These are phyloP conservation scores for Medicago arabica DNA, from an alignment of 306 rosid species.

Conservation along the genomic window DNA sequence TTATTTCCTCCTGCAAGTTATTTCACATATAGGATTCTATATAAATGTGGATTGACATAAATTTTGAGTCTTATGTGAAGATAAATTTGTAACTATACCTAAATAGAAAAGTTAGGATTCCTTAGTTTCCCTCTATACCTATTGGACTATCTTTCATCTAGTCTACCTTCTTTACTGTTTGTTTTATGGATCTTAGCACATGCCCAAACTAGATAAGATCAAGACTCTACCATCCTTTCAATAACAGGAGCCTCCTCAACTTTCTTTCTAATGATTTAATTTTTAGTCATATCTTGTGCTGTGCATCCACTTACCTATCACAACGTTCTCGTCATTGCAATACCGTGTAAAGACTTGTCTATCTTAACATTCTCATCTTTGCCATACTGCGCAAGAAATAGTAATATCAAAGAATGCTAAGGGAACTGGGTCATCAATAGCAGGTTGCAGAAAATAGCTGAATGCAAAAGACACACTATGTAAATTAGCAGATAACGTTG, in stretches of 20 bases:
- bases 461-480: no score
- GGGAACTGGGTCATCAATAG: no score
- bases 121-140: background rate
- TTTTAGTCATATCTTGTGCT: background rate
- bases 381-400: background rate
- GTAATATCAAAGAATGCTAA: background rate
- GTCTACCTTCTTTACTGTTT: background rate
- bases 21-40: conserved; percentile 35
- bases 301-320: background rate
- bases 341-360: background rate
- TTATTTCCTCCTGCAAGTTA: conserved; percentile 35
- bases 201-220: conserved; percentile 1
- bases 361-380: conserved; percentile 3
- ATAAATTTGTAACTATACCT: conserved; percentile 9
- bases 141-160: background rate
- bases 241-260: background rate
- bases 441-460: no score
- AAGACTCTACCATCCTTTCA: background rate
- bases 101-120: conserved; percentile 2
- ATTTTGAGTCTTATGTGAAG: conserved; percentile 28
- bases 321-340: background rate
- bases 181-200: background rate
- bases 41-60: conserved; percentile 29
- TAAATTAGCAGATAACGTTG: no score
- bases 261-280: background rate